Evolutionary conservation across 805 yeast species (phyloP).

Genomic region (Spathaspora arborariae): DNA sequence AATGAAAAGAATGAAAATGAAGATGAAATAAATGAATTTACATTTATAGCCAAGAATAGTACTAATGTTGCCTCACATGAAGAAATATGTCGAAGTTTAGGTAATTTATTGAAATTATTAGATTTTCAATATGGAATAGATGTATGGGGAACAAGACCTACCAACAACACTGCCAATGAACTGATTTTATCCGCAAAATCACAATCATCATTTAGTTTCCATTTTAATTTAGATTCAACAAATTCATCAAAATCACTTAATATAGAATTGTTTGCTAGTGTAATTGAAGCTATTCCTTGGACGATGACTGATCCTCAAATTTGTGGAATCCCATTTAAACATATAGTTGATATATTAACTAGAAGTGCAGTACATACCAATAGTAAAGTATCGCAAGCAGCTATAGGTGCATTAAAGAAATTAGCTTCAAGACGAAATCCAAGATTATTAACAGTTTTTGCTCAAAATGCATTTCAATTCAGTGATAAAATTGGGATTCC

Average conservation of each 20-base stretch:
- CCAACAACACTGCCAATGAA: conserved; percentile 8
- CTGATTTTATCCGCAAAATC: conserved; percentile 16
- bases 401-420: conserved; percentile 58
- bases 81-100: conserved; percentile 61
- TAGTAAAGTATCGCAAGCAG: conserved; percentile 56
- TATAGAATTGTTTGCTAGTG: conserved; percentile 61
- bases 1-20: conserved; percentile 1
- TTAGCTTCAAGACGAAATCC: conserved; percentile 70
- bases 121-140: conserved; percentile 53
- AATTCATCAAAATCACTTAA: conserved; percentile 35
- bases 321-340: conserved; percentile 51
- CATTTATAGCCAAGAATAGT: conserved; percentile 38
- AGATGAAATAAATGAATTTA: conserved; percentile 24
- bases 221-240: conserved; percentile 36
- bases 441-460: conserved; percentile 66
- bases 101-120: conserved; percentile 50
- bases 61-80: conserved; percentile 59
- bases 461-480: conserved; percentile 74
- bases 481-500: conserved; percentile 53
- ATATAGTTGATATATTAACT: conserved; percentile 70
- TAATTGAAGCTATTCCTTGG: conserved; percentile 75
- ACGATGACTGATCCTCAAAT: conserved; percentile 29
- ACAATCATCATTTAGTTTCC: conserved; percentile 38
- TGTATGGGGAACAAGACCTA: conserved; percentile 18
- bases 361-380: conserved; percentile 72